Percentiles rank a stretch among this genome's conserved stretches.
These are phyloP conservation scores for barrel medic (Medicago truncatula) DNA, from an alignment of 306 rosid genomes.

Conservation along the genomic window MtrunA17r5.0-ANR NC_053049.1:16549501-16550000, in stretches of 20 bases:
- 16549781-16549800: slow-evolving; percentile 19
- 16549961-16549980: too few relatives aligned
- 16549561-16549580: slow-evolving; percentile 24
- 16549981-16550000: too few relatives aligned
- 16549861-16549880: slow-evolving; percentile 24
- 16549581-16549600: slow-evolving; percentile 12
- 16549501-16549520: background rate
- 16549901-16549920: background rate
- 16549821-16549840: background rate
- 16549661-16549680: slow-evolving; percentile 48
- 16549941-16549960: background rate
- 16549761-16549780: slow-evolving; percentile 20
- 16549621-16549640: slow-evolving; percentile 31
- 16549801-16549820: slow-evolving; percentile 42
- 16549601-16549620: background rate
- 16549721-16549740: slow-evolving; percentile 38
- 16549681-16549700: slow-evolving; percentile 31
- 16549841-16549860: slow-evolving; percentile 54
- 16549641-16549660: slow-evolving; percentile 40
- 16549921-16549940: background rate
- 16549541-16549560: slow-evolving; percentile 4
- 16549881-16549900: background rate
- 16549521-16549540: background rate
- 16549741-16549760: slow-evolving; percentile 16
- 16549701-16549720: slow-evolving; percentile 42